Percentiles rank a stretch among this genome's conserved stretches.
These are phyloP conservation scores for Pseudohalonectria lignicola DNA, from an alignment of 2,329 filamentous ascomycete species.

Conservation along the genomic window DNA sequence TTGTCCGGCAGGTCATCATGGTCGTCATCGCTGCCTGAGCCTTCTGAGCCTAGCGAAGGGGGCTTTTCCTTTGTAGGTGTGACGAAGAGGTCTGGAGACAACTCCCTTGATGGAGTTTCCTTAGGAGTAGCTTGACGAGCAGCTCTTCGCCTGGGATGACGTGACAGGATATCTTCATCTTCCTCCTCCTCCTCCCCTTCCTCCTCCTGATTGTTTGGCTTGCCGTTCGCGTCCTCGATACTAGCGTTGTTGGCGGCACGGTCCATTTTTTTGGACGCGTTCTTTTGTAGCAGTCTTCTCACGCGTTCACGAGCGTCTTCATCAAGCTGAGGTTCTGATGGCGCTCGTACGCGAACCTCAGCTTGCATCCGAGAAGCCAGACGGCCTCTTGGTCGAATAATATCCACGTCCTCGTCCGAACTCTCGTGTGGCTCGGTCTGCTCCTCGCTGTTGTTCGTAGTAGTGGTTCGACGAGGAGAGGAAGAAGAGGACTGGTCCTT, in stretches of 20 bases:
- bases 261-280: conserved; percentile 14
- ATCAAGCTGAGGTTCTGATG: conserved; percentile 11
- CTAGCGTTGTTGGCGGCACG: conserved; percentile 13
- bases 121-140: conserved; percentile 14
- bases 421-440: conserved; percentile 6
- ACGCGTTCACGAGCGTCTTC: conserved; percentile 28
- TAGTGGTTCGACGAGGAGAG: too few species aligned
- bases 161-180: conserved; percentile 15
- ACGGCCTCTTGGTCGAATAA: conserved; percentile 47
- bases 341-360: conserved; percentile 9
- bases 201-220: conserved; percentile 4
- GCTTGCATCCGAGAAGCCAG: conserved; percentile 54
- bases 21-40: conserved; percentile 22
- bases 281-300: conserved; percentile 27
- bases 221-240: not conserved
- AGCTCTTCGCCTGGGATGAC: conserved; percentile 12
- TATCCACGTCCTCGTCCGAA: conserved; percentile 34
- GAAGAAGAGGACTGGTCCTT: too few species aligned
- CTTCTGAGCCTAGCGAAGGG: conserved; percentile 11
- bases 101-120: conserved; percentile 18
- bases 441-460: conserved; percentile 7
- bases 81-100: conserved; percentile 46
- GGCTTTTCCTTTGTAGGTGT: conserved; percentile 29
- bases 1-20: conserved; percentile 35
- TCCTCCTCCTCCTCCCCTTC: conserved; percentile 13